Conservation (phyloP, 805 yeast species). For the Saccharomycopsis schoenii region DNA sequence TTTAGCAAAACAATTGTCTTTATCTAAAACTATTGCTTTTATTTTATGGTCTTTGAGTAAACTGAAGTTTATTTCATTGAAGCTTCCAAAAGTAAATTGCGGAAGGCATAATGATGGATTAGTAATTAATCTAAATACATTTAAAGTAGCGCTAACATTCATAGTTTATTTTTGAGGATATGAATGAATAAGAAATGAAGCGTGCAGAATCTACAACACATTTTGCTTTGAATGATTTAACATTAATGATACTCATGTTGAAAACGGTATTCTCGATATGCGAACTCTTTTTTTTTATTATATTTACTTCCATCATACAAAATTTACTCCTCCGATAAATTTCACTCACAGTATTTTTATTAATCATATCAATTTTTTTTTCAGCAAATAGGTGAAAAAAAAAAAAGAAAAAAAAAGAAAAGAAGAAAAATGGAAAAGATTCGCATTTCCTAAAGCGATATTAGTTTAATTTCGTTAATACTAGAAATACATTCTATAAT, state of each 20-base stretch:
- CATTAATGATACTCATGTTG: not conserved
- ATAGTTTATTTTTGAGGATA: constrained; percentile 21
- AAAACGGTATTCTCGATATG: not conserved
- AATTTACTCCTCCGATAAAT: no score
- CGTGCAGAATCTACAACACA: no score
- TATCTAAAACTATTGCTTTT: constrained; percentile 78
- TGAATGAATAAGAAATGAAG: no score
- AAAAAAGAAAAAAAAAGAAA: no score
- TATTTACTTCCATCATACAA: not conserved
- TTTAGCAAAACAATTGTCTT: constrained; percentile 89
- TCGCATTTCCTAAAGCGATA: no score
- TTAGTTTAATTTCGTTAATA: not conserved
- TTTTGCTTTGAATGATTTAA: no score
- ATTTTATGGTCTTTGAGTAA: constrained; percentile 26
- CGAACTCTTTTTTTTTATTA: not conserved
- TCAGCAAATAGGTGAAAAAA: no score
- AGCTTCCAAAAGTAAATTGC: constrained; percentile 43
- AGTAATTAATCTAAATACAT: constrained; percentile 46
- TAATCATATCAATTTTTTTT: no score
- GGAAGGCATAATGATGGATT: constrained; percentile 69
- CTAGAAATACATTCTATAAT: not conserved
- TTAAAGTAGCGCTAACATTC: constrained; percentile 72
- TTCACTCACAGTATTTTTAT: no score
- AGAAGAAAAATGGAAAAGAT: no score
- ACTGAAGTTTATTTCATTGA: constrained; percentile 36